A percentile compares a stretch with the other conserved stretches of the same genome.
Evolutionary conservation across 2,329 filamentous ascomycete genomes (phyloP).

Genomic region (Penicillium sp.): DNA sequence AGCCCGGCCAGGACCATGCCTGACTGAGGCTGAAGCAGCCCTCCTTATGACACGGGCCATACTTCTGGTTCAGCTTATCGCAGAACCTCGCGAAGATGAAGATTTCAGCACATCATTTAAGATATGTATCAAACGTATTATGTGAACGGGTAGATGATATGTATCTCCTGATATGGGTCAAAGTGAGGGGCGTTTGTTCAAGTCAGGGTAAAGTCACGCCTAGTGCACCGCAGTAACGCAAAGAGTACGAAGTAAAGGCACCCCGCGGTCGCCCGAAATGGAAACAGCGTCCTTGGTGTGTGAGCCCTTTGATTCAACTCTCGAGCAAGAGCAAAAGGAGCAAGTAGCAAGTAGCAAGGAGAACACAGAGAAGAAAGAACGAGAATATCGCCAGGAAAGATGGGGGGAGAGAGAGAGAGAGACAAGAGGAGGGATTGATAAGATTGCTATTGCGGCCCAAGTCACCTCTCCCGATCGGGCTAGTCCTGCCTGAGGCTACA

Average conservation of each 20-base stretch:
- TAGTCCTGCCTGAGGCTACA: slow-evolving; percentile 25
- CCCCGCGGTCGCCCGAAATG: not conserved
- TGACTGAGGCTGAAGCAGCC: slow-evolving; percentile 34
- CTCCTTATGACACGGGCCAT: slow-evolving; percentile 42
- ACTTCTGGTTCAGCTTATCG: slow-evolving; percentile 22
- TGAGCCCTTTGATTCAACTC: too few species aligned
- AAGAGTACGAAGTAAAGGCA: not conserved
- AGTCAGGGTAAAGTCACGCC: not conserved
- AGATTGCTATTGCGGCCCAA: slow-evolving; percentile 27
- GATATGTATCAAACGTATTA: not conserved
- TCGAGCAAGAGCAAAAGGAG: not conserved
- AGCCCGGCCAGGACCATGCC: slow-evolving; percentile 36
- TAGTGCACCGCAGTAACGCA: not conserved
- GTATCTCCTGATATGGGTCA: not conserved
- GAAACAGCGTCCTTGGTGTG: not conserved
- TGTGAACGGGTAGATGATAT: not conserved
- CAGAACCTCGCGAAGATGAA: slow-evolving; percentile 19
- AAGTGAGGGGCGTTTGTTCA: too few species aligned
- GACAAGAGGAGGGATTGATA: slow-evolving; percentile 9
- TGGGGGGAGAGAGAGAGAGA: not conserved
- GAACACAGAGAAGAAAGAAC: slow-evolving; percentile 1
- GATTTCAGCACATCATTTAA: slow-evolving; percentile 21
- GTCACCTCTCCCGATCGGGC: slow-evolving; percentile 25
- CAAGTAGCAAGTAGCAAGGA: slow-evolving; percentile 4
- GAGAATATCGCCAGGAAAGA: not conserved